phyloP scores from a whole-genome alignment of 306 rosid species.

The Arachis hypogaea region DNA sequence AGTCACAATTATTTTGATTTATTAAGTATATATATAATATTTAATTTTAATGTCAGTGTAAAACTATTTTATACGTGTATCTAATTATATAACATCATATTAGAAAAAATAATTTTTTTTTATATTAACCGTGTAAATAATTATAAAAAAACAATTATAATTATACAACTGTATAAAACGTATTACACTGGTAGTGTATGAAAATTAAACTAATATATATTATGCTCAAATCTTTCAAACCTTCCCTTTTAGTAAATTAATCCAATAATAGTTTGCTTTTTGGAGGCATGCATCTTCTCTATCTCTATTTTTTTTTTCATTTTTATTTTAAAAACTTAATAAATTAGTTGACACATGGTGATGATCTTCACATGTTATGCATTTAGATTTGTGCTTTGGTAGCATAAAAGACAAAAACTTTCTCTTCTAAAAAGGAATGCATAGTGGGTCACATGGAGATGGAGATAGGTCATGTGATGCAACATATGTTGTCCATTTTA shows the following conservation, averaged over 20 bases:
- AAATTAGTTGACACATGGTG: constrained; percentile 36
- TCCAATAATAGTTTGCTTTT: constrained; percentile 28
- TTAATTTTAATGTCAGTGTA: too few species aligned
- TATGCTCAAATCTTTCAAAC: constrained; percentile 28
- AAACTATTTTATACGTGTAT: too few species aligned
- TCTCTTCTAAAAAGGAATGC: constrained; percentile 39
- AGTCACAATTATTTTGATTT: too few species aligned
- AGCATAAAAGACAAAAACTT: constrained; percentile 55
- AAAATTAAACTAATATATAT: too few species aligned
- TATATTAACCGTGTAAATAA: too few species aligned
- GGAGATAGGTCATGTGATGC: constrained; percentile 57
- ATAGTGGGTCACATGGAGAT: constrained; percentile 65
- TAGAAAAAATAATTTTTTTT: too few species aligned
- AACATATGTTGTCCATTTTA: constrained; percentile 42
- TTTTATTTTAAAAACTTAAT: too few species aligned
- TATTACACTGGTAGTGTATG: too few species aligned
- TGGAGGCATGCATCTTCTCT: constrained; percentile 34
- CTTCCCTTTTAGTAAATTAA: constrained; percentile 40
- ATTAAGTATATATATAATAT: too few species aligned
- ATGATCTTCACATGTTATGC: constrained; percentile 56
- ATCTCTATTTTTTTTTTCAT: neutral
- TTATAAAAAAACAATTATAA: too few species aligned
- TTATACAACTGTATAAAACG: too few species aligned
- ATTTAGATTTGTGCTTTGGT: constrained; percentile 55
- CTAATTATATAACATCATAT: too few species aligned